Conservation (phyloP, 2,329 filamentous ascomycete genomes). For the Diaporthe aspalathi region DNA sequence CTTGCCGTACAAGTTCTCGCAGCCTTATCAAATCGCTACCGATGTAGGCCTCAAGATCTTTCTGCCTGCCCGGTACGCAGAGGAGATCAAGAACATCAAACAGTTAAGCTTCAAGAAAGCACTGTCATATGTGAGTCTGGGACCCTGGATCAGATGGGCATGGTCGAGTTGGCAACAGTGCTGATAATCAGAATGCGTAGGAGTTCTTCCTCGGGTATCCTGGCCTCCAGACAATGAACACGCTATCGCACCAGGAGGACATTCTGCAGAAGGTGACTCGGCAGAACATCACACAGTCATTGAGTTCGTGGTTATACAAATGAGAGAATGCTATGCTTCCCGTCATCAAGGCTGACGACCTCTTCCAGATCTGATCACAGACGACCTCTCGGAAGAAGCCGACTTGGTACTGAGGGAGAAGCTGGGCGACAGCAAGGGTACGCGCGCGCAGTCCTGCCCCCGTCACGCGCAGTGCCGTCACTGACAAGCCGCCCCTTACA, state of each 20-base stretch:
- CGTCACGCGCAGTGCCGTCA: neutral
- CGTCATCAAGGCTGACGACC: neutral
- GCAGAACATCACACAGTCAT: slow-evolving; percentile 17
- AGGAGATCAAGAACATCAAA: slow-evolving; percentile 34
- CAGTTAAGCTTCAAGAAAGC: slow-evolving; percentile 29
- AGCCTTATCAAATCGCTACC: slow-evolving; percentile 30
- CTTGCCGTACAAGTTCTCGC: neutral
- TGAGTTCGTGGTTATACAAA: neutral
- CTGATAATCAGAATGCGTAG: neutral
- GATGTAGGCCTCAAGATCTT: slow-evolving; percentile 31
- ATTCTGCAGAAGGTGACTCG: slow-evolving; percentile 27
- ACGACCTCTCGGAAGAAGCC: slow-evolving; percentile 33
- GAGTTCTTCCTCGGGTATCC: slow-evolving; percentile 12
- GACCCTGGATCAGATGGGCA: neutral
- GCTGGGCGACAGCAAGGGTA: slow-evolving; percentile 28
- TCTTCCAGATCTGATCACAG: slow-evolving; percentile 24
- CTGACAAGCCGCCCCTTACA: neutral
- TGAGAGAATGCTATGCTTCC: too few species aligned
- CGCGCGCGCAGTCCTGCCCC: neutral
- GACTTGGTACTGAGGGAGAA: neutral
- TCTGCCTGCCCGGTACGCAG: slow-evolving; percentile 26
- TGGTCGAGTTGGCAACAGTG: neutral
- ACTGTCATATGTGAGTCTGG: neutral
- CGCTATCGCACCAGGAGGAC: neutral
- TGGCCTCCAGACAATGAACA: neutral